phyloP scores from a whole-genome alignment of 352 stramenopile species.

The Globisporangium splendens region DNA sequence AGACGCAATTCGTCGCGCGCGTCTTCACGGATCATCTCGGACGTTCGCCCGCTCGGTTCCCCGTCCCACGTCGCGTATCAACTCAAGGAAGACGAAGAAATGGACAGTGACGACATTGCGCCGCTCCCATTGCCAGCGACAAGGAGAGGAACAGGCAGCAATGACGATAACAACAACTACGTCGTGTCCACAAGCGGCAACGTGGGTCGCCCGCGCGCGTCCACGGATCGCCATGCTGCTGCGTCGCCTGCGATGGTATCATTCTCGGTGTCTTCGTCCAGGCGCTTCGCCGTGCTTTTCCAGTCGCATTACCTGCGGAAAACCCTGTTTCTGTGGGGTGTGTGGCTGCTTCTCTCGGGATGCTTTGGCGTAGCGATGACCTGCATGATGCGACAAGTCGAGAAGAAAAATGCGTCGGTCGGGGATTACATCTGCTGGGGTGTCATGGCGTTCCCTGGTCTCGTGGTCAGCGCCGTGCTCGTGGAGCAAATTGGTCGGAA shows the following conservation, averaged over 20 bases:
- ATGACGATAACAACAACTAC: conserved; percentile 20
- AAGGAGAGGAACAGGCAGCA: conserved; percentile 5
- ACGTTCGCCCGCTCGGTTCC: conserved; percentile 6
- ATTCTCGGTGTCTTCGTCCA: conserved; percentile 30
- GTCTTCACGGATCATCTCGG: conserved; percentile 6
- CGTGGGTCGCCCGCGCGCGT: conserved; percentile 16
- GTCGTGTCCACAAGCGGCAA: conserved; percentile 18
- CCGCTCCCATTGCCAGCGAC: conserved; percentile 9
- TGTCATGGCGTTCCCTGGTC: conserved; percentile 30
- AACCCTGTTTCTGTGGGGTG: conserved; percentile 44
- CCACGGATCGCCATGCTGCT: conserved; percentile 19
- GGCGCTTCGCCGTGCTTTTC: conserved; percentile 39
- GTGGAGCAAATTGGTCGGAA: conserved; percentile 35
- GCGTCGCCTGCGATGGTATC: conserved; percentile 32
- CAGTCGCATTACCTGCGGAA: conserved; percentile 29
- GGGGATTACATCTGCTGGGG: conserved; percentile 35
- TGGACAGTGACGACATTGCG: conserved; percentile 16
- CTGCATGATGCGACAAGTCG: conserved; percentile 26
- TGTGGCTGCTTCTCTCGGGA: conserved; percentile 27
- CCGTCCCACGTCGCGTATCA: conserved; percentile 10
- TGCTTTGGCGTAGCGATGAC: conserved; percentile 22
- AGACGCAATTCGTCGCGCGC: conserved; percentile 18
- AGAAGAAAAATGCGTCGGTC: conserved; percentile 14
- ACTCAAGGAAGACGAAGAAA: conserved; percentile 12
- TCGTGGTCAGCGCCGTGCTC: conserved; percentile 37